Conservation (phyloP, 1,139 yeast species). For the Saccharomycopsis phalli region DNA sequence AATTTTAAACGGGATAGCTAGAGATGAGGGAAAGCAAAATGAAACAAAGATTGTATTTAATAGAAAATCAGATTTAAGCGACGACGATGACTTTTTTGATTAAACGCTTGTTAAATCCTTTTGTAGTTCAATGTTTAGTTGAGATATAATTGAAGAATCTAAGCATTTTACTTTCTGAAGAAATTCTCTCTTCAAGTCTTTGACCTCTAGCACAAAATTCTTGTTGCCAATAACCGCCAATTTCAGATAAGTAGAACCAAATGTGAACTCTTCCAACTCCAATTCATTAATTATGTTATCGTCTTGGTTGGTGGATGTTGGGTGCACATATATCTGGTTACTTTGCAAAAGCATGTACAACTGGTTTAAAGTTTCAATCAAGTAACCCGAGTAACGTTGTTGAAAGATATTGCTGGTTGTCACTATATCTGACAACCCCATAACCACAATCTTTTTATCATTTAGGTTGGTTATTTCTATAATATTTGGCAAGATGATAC, state of each 20-base stretch:
- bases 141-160: too few species aligned
- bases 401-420: constrained; percentile 31
- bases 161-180: constrained; percentile 3
- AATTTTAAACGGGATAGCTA: constrained; percentile 72
- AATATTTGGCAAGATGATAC: constrained; percentile 62
- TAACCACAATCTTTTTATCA: constrained; percentile 66
- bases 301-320: constrained; percentile 8
- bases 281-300: constrained; percentile 35
- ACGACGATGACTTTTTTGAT: constrained; percentile 37
- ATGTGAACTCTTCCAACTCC: constrained; percentile 58
- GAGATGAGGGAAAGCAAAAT: constrained; percentile 58
- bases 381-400: constrained; percentile 32
- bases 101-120: constrained; percentile 17
- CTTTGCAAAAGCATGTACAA: constrained; percentile 22
- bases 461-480: constrained; percentile 45
- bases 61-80: constrained; percentile 30
- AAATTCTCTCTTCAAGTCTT: constrained; percentile 8
- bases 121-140: too few species aligned
- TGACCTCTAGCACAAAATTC: too few species aligned
- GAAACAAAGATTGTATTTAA: constrained; percentile 53
- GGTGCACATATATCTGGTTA: constrained; percentile 8
- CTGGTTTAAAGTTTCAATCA: constrained; percentile 33
- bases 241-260: constrained; percentile 79
- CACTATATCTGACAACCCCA: constrained; percentile 64
- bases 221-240: constrained; percentile 53